A percentile compares a stretch with the other conserved stretches of the same genome.
Evolutionary conservation across 2,329 filamentous ascomycete species (phyloP).

Genomic region (Microsporum audouinii): DNA sequence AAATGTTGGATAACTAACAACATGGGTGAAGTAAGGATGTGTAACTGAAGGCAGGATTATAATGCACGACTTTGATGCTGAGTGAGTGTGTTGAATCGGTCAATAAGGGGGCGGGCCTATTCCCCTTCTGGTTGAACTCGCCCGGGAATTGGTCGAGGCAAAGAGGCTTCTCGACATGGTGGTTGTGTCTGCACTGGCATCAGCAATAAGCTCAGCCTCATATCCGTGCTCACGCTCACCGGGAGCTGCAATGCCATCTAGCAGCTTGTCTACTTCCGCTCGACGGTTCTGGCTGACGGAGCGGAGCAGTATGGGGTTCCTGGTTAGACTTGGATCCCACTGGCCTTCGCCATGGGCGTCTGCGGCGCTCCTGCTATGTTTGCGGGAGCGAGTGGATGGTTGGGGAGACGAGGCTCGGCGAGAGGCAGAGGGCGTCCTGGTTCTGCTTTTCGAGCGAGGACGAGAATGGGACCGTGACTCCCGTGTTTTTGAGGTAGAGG

Average conservation of each 20-base stretch:
- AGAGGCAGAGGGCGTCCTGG: not conserved
- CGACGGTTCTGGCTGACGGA: conserved; percentile 14
- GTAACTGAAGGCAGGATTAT: not conserved
- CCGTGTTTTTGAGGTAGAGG: not conserved
- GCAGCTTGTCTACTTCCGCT: conserved; percentile 27
- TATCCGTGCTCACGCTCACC: conserved; percentile 11
- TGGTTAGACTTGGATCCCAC: conserved; percentile 19
- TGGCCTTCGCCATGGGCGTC: not conserved
- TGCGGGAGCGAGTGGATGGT: not conserved
- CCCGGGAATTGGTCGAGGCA: not conserved
- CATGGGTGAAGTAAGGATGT: not conserved
- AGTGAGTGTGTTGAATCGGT: not conserved
- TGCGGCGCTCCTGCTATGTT: not conserved
- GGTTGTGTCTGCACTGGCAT: not conserved
- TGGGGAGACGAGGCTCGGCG: not conserved
- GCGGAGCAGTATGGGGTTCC: conserved; percentile 14
- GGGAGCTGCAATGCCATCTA: conserved; percentile 28
- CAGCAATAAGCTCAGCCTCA: not conserved
- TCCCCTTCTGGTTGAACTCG: conserved; percentile 7
- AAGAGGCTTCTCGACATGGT: not conserved
- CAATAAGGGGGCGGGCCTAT: conserved; percentile 20
- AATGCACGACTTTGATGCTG: not conserved
- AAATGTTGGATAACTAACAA: not conserved
- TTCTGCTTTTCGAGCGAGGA: not conserved
- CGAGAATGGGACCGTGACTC: not conserved